These are phyloP conservation scores for Samsoniella hepiali DNA, from an alignment of 2,329 filamentous ascomycete genomes.

Conservation along the genomic window DNA sequence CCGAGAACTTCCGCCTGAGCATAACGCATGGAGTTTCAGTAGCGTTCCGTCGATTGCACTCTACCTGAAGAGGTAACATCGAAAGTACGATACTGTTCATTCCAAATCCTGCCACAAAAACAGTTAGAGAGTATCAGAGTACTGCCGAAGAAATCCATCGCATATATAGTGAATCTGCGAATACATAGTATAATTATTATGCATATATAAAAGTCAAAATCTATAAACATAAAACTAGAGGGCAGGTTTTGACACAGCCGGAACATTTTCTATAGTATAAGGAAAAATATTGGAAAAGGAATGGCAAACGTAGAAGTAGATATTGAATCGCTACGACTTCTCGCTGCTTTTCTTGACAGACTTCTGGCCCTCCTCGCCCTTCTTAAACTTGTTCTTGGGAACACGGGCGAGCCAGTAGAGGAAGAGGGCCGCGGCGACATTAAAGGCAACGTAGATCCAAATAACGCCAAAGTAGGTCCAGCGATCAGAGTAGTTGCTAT, in stretches of 20 bases:
- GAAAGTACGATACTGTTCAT: background rate
- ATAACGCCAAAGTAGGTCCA: conserved; percentile 55
- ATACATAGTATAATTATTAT: background rate
- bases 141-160: background rate
- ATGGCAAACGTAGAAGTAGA: no score
- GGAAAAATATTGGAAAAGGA: no score
- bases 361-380: background rate
- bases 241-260: background rate
- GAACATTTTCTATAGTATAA: no score
- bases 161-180: background rate
- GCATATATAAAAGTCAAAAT: background rate
- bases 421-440: conserved; percentile 45
- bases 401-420: conserved; percentile 43
- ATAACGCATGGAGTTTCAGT: conserved; percentile 8
- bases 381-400: conserved; percentile 30
- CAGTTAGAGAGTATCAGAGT: no score
- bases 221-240: background rate
- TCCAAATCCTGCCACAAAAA: background rate
- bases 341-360: no score
- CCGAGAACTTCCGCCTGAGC: background rate
- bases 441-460: conserved; percentile 53
- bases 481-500: conserved; percentile 47
- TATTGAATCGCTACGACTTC: no score
- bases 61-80: background rate
- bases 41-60: background rate